Base-by-base conservation (phyloP, 2,329 filamentous ascomycete genomes). In the Thelonectria discophora region DNA sequence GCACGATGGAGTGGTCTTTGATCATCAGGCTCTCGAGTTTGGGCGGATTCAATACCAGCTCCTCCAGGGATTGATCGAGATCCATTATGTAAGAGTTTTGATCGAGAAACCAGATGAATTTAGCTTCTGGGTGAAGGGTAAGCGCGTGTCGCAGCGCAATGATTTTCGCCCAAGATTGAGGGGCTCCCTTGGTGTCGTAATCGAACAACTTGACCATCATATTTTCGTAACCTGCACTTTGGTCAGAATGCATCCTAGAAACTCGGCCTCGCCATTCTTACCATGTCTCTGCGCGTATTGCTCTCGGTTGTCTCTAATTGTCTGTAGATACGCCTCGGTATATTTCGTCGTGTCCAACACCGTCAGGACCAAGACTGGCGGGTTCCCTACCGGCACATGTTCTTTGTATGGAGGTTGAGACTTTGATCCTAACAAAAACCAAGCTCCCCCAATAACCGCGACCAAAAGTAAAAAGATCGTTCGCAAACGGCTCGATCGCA, bases 21-120 rank as follows among this genome's bases (percentile, higher is more conserved):
- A 95, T 86, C 92, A 98, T 97, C 58, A 91, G 76, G 20, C 82
- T 82, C 72, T 96, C 90, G 49, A 99, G 83, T 58, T 82, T 86
- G 54, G 81, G 80, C 11, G 88, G 79, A 11, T 87, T 81, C 76
- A 96, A 87, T 40, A 99, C 78, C 69, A 92, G 86, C 2, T 86
- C 82, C 66, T 93, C 88, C 34, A 98, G 79, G 13, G 86, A 85
- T 55, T 90, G 79, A 34, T 82, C 79, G 7, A 91, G 89, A 75
- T 95, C 91, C 91, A 97, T 97, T 74, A 99, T 95, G 68, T 97
- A 84, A 9, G 93, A 87, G 71, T 95, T 88, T 69, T 92, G 86
- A 62, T 94, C 92, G 15, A 99, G 87, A 74, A 90, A 93, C 90
- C 94, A 98, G 75, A 98, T 85, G 75, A 89, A 97, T 50, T 85